A percentile compares a stretch with the other conserved stretches of the same genome.
phyloP scores from a whole-genome alignment of 768 basidiomycete species.

The Pisolithus orientalis region DNA sequence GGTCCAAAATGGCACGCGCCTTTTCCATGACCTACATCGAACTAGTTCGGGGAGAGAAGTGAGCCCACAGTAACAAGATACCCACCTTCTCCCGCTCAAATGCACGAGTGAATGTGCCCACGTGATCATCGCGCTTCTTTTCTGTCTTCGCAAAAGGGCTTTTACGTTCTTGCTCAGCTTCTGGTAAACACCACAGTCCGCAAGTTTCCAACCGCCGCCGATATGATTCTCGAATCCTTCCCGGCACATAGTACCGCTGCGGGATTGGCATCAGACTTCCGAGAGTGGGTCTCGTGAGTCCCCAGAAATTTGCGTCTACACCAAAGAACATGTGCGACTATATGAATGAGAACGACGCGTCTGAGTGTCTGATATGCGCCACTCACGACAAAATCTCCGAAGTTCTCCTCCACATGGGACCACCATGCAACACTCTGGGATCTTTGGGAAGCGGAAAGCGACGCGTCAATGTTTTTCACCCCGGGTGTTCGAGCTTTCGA shows the following conservation, averaged over 20 bases:
- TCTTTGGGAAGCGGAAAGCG: slow-evolving; percentile 39
- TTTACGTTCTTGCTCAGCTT: slow-evolving; percentile 34
- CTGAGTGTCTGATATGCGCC: neutral
- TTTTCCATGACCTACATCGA: slow-evolving; percentile 52
- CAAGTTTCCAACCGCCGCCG: slow-evolving; percentile 53
- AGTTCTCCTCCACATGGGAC: slow-evolving; percentile 56
- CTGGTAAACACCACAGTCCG: slow-evolving; percentile 53
- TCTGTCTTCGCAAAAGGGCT: slow-evolving; percentile 28
- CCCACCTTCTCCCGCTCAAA: slow-evolving; percentile 60
- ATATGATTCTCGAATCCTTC: slow-evolving; percentile 52
- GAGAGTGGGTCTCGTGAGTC: slow-evolving; percentile 48
- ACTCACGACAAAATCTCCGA: slow-evolving; percentile 71
- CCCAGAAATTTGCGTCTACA: slow-evolving; percentile 53
- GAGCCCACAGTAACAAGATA: neutral
- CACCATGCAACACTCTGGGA: slow-evolving; percentile 56
- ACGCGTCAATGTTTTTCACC: slow-evolving; percentile 41
- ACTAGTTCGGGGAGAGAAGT: slow-evolving; percentile 1
- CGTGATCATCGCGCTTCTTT: slow-evolving; percentile 29
- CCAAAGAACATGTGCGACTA: slow-evolving; percentile 65
- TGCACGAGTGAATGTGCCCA: slow-evolving; percentile 40
- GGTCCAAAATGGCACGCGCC: slow-evolving; percentile 48
- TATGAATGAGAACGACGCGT: slow-evolving; percentile 3
- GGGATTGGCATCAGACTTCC: slow-evolving; percentile 56
- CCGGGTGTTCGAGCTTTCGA: slow-evolving; percentile 26
- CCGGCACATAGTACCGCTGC: slow-evolving; percentile 68